A percentile compares a stretch with the other conserved stretches of the same genome.
Conservation (phyloP, 306 rosid genomes). For the Casuarina glauca region DNA sequence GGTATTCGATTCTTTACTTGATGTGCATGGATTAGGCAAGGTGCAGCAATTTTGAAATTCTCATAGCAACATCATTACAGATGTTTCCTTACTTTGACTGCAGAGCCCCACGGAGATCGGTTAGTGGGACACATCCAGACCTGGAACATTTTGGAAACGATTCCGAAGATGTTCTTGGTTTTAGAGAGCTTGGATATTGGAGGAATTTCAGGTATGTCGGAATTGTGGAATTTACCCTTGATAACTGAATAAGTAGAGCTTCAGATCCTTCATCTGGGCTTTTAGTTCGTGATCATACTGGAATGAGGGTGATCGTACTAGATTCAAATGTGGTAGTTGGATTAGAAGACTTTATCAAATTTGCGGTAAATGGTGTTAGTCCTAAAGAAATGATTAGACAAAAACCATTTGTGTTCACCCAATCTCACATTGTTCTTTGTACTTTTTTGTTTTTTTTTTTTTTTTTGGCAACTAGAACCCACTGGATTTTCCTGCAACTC, state of each 20-base stretch:
- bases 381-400: no score
- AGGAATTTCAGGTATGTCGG: conserved; percentile 33
- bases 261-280: background rate
- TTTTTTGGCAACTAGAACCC: no score
- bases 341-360: background rate
- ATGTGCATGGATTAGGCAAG: no score
- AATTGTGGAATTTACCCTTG: background rate
- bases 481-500: no score
- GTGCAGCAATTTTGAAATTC: background rate
- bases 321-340: background rate
- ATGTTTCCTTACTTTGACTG: background rate
- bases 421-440: no score
- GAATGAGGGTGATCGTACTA: background rate
- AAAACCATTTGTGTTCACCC: no score
- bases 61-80: background rate
- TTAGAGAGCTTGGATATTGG: conserved; percentile 57
- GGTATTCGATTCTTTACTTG: no score
- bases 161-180: conserved; percentile 80
- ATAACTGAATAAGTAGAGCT: background rate
- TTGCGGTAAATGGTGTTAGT: background rate
- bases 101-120: conserved; percentile 66
- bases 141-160: conserved; percentile 62
- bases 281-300: background rate
- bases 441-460: no score
- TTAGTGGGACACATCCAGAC: conserved; percentile 71